These are phyloP conservation scores for Phoma sp. DNA, from an alignment of 2,329 filamentous ascomycete species.

Conservation along the genomic window DNA sequence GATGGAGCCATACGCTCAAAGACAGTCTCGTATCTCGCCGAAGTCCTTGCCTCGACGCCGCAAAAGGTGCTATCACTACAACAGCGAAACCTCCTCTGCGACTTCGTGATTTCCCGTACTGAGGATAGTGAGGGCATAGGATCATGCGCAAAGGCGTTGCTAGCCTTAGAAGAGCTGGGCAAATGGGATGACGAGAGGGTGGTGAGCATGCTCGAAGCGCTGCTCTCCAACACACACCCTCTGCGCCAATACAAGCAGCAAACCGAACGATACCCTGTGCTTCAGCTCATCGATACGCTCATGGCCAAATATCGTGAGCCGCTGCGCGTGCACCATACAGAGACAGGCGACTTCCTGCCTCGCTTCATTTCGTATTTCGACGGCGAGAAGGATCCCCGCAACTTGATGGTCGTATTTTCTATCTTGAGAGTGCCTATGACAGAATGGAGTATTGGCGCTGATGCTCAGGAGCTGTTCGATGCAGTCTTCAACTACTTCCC, in stretches of 20 bases:
- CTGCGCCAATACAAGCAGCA: conserved; percentile 68
- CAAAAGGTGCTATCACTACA: conserved; percentile 64
- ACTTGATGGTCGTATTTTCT: conserved; percentile 73
- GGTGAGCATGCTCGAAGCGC: conserved; percentile 58
- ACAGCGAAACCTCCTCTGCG: conserved; percentile 64
- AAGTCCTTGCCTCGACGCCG: conserved; percentile 58
- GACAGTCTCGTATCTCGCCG: conserved; percentile 59
- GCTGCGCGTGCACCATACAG: conserved; percentile 58
- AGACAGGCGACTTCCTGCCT: conserved; percentile 60
- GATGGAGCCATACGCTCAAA: conserved; percentile 66
- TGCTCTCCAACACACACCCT: conserved; percentile 61
- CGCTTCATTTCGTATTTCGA: conserved; percentile 69
- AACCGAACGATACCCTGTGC: conserved; percentile 64
- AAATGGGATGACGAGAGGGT: conserved; percentile 66
- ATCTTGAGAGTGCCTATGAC: conserved; percentile 70
- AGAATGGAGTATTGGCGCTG: conserved; percentile 68
- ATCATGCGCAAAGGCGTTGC: conserved; percentile 63
- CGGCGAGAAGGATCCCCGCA: conserved; percentile 72
- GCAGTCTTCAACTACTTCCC: conserved; percentile 75
- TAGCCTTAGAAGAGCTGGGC: conserved; percentile 64
- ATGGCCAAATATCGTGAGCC: conserved; percentile 61
- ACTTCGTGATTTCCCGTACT: conserved; percentile 69
- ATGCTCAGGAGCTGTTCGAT: conserved; percentile 66
- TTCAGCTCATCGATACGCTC: conserved; percentile 66
- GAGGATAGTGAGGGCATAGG: conserved; percentile 60